Percentiles rank a stretch among this genome's conserved stretches.
phyloP scores from a whole-genome alignment of 345 rosid genomes.

The Populus davidiana region DNA sequence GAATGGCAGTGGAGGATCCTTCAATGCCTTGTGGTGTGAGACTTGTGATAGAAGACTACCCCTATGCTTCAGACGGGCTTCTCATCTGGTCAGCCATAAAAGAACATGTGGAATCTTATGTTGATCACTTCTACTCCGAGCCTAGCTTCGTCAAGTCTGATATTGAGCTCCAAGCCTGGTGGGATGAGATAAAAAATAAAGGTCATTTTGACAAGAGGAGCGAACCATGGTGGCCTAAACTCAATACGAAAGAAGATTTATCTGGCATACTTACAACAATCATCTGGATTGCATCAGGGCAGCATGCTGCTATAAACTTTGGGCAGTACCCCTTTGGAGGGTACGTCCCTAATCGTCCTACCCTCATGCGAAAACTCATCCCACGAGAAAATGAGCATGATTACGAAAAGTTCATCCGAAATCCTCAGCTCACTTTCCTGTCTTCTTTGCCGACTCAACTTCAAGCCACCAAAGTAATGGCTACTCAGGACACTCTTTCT shows the following conservation, averaged over 20 bases:
- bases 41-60: constrained; percentile 85
- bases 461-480: constrained; percentile 97
- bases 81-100: constrained; percentile 83
- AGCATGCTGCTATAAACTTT: constrained; percentile 91
- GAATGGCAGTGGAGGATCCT: constrained; percentile 89
- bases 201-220: constrained; percentile 80
- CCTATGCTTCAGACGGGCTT: constrained; percentile 90
- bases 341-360: constrained; percentile 86
- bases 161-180: constrained; percentile 85
- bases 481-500: constrained; percentile 83
- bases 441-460: constrained; percentile 76
- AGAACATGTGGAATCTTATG: constrained; percentile 70
- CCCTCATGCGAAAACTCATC: constrained; percentile 68
- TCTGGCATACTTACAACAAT: constrained; percentile 65
- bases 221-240: constrained; percentile 97
- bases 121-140: constrained; percentile 64
- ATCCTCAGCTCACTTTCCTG: constrained; percentile 67
- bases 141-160: constrained; percentile 59
- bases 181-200: constrained; percentile 86
- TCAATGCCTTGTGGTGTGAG: constrained; percentile 64
- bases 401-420: constrained; percentile 55
- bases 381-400: constrained; percentile 58
- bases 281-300: constrained; percentile 90
- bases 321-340: constrained; percentile 98
- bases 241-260: constrained; percentile 65